phyloP scores from a whole-genome alignment of 306 rosid genomes.

The Sphenostylis stenocarpa region DNA sequence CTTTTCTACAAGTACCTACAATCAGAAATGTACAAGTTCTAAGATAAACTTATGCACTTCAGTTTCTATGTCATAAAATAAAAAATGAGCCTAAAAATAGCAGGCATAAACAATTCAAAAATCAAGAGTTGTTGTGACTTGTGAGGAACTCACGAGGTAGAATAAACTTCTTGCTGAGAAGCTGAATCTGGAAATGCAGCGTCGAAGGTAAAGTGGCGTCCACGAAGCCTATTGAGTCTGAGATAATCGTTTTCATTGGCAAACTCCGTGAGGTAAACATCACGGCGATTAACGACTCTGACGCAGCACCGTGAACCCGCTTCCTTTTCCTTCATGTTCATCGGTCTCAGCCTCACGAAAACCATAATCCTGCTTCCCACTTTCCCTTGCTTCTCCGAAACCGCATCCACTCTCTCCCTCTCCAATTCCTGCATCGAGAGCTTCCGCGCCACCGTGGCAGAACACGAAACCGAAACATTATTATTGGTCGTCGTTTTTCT shows the following conservation, averaged over 20 bases:
- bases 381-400: conserved; percentile 35
- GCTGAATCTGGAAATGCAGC: conserved; percentile 76
- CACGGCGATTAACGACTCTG: conserved; percentile 67
- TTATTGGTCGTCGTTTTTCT: conserved; percentile 31
- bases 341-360: conserved; percentile 89
- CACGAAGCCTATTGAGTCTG: conserved; percentile 83
- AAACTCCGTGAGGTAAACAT: conserved; percentile 81
- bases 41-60: no score
- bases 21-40: not conserved
- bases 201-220: conserved; percentile 77
- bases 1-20: not conserved
- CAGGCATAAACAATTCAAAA: not conserved
- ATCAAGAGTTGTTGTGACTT: not conserved
- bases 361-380: conserved; percentile 66
- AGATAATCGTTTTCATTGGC: conserved; percentile 76
- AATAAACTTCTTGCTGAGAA: conserved; percentile 78
- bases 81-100: not conserved
- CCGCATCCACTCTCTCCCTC: conserved; percentile 39
- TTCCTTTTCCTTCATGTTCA: conserved; percentile 83
- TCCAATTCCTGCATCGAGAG: conserved; percentile 57
- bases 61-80: not conserved
- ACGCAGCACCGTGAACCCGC: conserved; percentile 76
- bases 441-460: conserved; percentile 61
- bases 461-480: not conserved
- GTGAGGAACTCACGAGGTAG: conserved; percentile 70